A percentile compares a stretch with the other conserved stretches of the same genome.
These are phyloP conservation scores for Hyparrhenia diplandra DNA, from an alignment of 176 grass and related monocot species.

Conservation along the genomic window DNA sequence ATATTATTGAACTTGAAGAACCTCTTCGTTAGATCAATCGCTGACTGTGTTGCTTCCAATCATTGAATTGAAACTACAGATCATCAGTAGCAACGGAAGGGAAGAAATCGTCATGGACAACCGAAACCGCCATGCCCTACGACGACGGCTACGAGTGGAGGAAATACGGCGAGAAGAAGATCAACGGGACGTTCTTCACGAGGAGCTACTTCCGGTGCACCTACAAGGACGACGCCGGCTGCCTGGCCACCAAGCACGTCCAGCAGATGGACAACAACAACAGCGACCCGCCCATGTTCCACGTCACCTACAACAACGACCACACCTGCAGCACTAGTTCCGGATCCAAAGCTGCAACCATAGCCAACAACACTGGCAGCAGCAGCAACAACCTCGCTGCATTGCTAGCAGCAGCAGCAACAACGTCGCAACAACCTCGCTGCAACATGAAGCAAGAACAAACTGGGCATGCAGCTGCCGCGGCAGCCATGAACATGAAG, in stretches of 20 bases:
- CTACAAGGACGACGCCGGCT: slow-evolving; percentile 19
- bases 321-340: slow-evolving; percentile 15
- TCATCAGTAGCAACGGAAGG: background rate
- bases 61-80: background rate
- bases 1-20: too few species aligned
- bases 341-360: background rate
- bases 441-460: background rate
- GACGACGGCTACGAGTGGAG: slow-evolving; percentile 40
- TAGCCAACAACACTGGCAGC: background rate
- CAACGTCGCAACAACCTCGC: too few species aligned
- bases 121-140: background rate
- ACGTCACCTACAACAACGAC: slow-evolving; percentile 18
- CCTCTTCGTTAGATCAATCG: too few species aligned
- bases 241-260: slow-evolving; percentile 9
- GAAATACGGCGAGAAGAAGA: slow-evolving; percentile 92
- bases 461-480: background rate
- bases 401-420: background rate
- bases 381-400: background rate
- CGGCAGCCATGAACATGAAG: background rate
- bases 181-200: background rate
- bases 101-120: background rate
- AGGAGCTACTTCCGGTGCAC: slow-evolving; percentile 34
- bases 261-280: background rate
- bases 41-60: background rate
- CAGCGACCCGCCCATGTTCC: background rate